These are phyloP conservation scores for Aspergillus nanangensis DNA, from an alignment of 495 filamentous ascomycete genomes.

Conservation along the genomic window DNA sequence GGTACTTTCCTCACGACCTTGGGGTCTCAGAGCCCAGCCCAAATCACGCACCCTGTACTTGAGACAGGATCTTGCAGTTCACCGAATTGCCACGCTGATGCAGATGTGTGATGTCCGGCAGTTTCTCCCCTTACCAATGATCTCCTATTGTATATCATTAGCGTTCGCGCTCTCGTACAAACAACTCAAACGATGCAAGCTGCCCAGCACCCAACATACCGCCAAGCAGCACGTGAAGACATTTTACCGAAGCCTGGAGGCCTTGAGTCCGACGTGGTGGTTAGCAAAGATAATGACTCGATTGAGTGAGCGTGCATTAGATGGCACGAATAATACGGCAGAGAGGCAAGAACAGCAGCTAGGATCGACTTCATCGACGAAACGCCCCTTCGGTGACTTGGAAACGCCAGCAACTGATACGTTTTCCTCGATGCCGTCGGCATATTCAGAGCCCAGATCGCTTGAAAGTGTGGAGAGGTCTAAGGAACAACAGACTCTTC, in stretches of 20 bases:
- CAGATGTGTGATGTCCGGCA: conserved; percentile 8
- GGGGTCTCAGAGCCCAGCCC: conserved; percentile 15
- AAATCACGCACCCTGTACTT: conserved; percentile 10
- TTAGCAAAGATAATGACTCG: conserved; percentile 19
- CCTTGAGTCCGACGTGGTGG: conserved; percentile 20
- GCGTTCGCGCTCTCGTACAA: conserved; percentile 22
- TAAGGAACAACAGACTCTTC: too few relatives aligned
- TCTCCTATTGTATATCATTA: conserved; percentile 19
- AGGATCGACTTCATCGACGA: background rate
- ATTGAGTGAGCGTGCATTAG: conserved; percentile 17
- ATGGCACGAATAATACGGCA: conserved; percentile 6
- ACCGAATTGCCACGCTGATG: conserved; percentile 13
- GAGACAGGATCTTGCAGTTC: conserved; percentile 16
- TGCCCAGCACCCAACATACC: conserved; percentile 8
- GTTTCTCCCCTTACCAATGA: conserved; percentile 14
- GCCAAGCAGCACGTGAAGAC: conserved; percentile 12
- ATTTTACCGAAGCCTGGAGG: conserved; percentile 15
- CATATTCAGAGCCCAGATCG: too few relatives aligned
- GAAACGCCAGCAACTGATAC: too few relatives aligned
- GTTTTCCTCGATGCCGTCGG: too few relatives aligned
- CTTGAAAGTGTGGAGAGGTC: too few relatives aligned
- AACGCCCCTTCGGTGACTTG: too few relatives aligned
- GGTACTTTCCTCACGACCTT: conserved; percentile 16
- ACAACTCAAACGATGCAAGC: conserved; percentile 11
- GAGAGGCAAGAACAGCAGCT: conserved; percentile 1